Evolutionary conservation across 2,329 filamentous ascomycete genomes (phyloP), one percentile per base, ranked within the genome.

Genomic region (Corinectria fuckeliana): DNA sequence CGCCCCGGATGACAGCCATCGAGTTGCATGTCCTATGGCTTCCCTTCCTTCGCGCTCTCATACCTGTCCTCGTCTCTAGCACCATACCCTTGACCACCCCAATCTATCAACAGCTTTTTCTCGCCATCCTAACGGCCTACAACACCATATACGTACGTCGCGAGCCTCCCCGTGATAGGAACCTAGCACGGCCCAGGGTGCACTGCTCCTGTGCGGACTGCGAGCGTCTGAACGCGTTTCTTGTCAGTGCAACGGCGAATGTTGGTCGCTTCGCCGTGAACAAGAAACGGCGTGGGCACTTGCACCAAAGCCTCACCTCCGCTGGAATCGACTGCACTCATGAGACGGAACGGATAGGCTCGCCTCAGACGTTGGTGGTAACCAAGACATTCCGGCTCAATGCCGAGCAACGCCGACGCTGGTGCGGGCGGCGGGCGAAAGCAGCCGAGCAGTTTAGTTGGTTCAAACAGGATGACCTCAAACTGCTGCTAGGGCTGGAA

Each of bases 21-120:
- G 69, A 69, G 10, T 68, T 74, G 13, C 34, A 62, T 2, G 10
- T 3, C 2, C 34, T 75, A 1, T 77, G 75, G 75, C 41, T 76
- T 2, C 73, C 72, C 1, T 66, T 76, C 9, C 56, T 77, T 2
- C 65, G 47, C 14, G 42, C 48, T 4, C 56, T 76, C 4, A 20
- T 69, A 0, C 4, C 18, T 6, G 5, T 58, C 4, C 56, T 73
- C 23, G 48, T 56, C 6, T 41, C 50, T 13, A 38, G 53, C 4
- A 18, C 50, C 1, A 49, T 64, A 2, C 30, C 63, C 0, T 51
- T 71, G 5, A 45, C 53, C 10, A 54, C 51, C 0, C 56, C 61
- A 7, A 49, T 16, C 11, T 75, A 70, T 57, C 68, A 64, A 18
- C 20, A 61, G 7, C 56, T 75, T 13, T 74, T 70, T 18, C 58